Evolutionary conservation across 78 protist species (phyloP), one percentile per base, ranked within the genome.

Genomic region (Dictyostelium discoideum): DNA sequence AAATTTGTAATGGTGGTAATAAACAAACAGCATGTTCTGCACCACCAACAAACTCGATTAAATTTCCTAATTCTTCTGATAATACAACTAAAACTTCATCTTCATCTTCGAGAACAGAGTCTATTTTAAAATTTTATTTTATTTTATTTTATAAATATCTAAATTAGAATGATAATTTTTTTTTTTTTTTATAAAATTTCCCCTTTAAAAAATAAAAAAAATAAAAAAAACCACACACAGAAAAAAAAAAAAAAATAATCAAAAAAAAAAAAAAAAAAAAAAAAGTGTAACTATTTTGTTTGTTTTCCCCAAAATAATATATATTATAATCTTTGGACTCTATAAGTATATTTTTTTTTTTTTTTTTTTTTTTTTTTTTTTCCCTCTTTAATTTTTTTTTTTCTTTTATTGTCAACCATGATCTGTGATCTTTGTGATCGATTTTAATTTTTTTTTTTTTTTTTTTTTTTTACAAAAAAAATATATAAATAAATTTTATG

Each of bases 41-140:
- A 10, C 99, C 99, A 73, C 99, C 99, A 2, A 98, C 98, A 44
- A 93, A 93, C 44, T 95, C 97, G 10, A 97, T 98, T 29, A 99
- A 96, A 7, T 94, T 85, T 13, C 98, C 99, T 37, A 99, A 96
- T 89, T 98, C 98, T 50, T 98, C 99, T 11, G 99, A 98, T 3
- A 99, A 39, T 8, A 98, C 99, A 1, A 98, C 89, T 14, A 98
- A 87, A 11, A 98, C 98, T 40, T 99, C 99, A 76, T 99, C 99
- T 92, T 99, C 99, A 26, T 98, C 99, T 42, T 98, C 99, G 20
- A 90, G 81, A 37, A 97, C 88, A 3, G 98, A 88, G 48, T 97
- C 98, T 97, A 90, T 29, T 72, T 8, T 32, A 3, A 26, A 42
- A 11, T 32, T 32, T 32, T 32, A 32, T 32, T 32, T 32, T 32